Evolutionary conservation across 768 basidiomycete genomes (phyloP).

Genomic region (Russula abietina): DNA sequence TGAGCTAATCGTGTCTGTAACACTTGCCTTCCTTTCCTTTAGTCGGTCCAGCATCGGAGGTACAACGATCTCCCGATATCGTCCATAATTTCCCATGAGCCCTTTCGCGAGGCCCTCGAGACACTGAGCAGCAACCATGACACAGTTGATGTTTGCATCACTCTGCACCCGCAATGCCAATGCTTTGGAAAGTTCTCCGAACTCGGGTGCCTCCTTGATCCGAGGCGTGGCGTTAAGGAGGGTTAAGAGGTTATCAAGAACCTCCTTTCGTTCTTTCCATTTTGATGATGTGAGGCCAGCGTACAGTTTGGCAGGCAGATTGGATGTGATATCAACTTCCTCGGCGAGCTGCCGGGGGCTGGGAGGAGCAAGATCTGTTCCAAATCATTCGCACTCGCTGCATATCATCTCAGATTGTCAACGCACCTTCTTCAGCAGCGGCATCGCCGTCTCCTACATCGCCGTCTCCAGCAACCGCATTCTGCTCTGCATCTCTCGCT

Average conservation of each 20-base stretch:
- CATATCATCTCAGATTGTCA: conserved; percentile 7
- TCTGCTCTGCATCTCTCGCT: conserved; percentile 61
- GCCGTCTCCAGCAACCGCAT: conserved; percentile 34
- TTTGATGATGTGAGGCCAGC: conserved; percentile 79
- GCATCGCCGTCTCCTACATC: conserved; percentile 34
- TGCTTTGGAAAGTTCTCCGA: conserved; percentile 69
- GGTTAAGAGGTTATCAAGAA: conserved; percentile 72
- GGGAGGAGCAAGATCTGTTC: conserved; percentile 45
- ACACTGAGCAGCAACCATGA: conserved; percentile 79
- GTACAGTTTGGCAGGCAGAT: conserved; percentile 71
- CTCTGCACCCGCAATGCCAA: conserved; percentile 75
- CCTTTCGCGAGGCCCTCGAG: conserved; percentile 84
- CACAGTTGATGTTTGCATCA: conserved; percentile 95
- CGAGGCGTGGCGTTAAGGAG: conserved; percentile 63
- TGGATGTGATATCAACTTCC: conserved; percentile 68
- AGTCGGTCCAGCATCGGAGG: conserved; percentile 77
- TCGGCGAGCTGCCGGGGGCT: conserved; percentile 81
- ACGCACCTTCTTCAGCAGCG: conserved; percentile 42
- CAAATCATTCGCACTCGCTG: conserved; percentile 11
- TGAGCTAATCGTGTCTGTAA: conserved; percentile 81
- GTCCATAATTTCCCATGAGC: conserved; percentile 65
- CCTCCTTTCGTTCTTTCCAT: conserved; percentile 97
- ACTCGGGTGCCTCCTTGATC: conserved; percentile 74
- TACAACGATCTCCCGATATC: conserved; percentile 65
- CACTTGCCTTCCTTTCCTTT: conserved; percentile 90